Conservation (phyloP, 768 basidiomycete species). For the Kwoniella dendrophila region DNA sequence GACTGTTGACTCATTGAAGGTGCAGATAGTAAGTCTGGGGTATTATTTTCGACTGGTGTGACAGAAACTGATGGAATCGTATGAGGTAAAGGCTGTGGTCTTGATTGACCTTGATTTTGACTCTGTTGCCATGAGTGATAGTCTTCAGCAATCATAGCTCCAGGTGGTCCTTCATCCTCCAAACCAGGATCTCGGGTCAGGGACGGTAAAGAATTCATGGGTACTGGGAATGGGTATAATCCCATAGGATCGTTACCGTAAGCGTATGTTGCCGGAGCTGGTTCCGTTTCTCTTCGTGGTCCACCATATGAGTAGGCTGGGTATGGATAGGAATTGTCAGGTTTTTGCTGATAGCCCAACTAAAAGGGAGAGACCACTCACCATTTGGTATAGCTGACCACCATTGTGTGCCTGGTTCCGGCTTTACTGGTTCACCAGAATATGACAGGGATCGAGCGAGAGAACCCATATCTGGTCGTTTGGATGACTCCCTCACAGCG, state of each 20-base stretch:
- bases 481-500: neutral
- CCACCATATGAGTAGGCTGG: neutral
- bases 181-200: too few relatives aligned
- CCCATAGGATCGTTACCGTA: conserved; percentile 9
- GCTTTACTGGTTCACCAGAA: conserved; percentile 5
- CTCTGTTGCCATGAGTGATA: conserved; percentile 20
- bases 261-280: neutral
- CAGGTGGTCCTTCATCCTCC: conserved; percentile 18
- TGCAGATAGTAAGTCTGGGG: neutral
- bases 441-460: conserved; percentile 14
- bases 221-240: conserved; percentile 45
- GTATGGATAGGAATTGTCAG: too few relatives aligned
- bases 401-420: neutral
- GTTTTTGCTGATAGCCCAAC: neutral
- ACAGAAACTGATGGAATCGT: neutral
- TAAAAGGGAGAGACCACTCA: neutral
- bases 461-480: conserved; percentile 9
- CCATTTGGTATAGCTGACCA: neutral
- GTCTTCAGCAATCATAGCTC: conserved; percentile 12
- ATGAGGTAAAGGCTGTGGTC: neutral
- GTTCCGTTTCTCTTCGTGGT: conserved; percentile 13
- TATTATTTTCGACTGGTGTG: neutral
- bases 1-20: neutral
- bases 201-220: conserved; percentile 33
- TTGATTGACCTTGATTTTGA: neutral